Base-by-base conservation (phyloP, 139 green algal species). In the Tetradesmus obliquus region DNA sequence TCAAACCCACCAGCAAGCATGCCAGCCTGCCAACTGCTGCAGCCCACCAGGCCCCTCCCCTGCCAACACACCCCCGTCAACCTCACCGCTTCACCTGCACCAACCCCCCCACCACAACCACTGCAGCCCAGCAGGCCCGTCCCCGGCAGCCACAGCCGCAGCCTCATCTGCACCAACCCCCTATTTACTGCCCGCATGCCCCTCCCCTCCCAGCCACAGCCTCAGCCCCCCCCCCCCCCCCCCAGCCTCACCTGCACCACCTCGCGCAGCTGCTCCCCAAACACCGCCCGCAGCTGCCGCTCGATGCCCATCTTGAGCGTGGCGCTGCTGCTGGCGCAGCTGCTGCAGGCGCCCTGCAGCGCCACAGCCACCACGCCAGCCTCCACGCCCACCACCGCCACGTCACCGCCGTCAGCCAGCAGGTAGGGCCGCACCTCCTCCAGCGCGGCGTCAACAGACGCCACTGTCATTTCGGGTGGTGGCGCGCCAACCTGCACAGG, bases 281-380 rank as follows among this genome's bases (percentile, higher is more conserved):
- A 95, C 1, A 82, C 84, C 1, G 88, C 79, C 55, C 87, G 53
- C 72, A 99, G 94, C 4, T 94, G 90, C 10, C 95, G 89, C 94
- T 99, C 98, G 62, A 99, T 98, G 92, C 98, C 98, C 96, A 99
- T 98, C 93, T 98, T 98, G 96, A 99, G 97, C 7, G 98, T 99
- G 20, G 97, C 93, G 3, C 90, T 93, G 62, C 94, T 97, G 32
- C 95, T 97, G 24, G 98, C 93, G 90, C 98, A 99, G 22, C 95
- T 98, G 82, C 95, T 96, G 94, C 98, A 86, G 22, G 82, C 88
- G 69, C 93, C 94, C 93, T 97, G 94, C 84, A 99, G 93, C 12
- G 92, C 87, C 74, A 99, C 93, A 69, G 93, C 90, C 7, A 99
- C 96, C 0, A 96, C 83, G 6, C 98, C 98, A 60, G 94, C 85